These are phyloP conservation scores for Entrophospora sp. DNA, from an alignment of 192 early-diverging fungal genomes.

Conservation along the genomic window DNA sequence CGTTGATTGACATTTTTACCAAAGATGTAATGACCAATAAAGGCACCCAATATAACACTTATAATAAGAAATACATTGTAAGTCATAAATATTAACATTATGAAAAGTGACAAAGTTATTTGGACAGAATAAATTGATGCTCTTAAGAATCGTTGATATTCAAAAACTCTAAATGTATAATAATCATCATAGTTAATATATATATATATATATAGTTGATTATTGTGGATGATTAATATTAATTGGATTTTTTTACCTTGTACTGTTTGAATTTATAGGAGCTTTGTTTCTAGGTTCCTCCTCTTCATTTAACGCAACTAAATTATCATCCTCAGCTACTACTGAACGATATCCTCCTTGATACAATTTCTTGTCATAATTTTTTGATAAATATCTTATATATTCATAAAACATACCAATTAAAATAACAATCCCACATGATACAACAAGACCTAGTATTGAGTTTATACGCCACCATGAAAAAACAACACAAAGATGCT, in stretches of 20 bases:
- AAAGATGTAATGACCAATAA: slow-evolving; percentile 37
- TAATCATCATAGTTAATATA: background rate
- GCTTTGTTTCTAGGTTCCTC: background rate
- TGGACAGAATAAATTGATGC: slow-evolving; percentile 57
- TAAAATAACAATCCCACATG: slow-evolving; percentile 44
- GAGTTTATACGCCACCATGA: slow-evolving; percentile 65
- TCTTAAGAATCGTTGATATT: slow-evolving; percentile 43
- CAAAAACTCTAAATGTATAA: slow-evolving; percentile 18
- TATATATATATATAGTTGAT: too few relatives aligned
- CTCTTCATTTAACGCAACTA: background rate
- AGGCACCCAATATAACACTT: slow-evolving; percentile 55
- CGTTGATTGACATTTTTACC: too few relatives aligned
- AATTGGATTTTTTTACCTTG: background rate
- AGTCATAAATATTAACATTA: slow-evolving; percentile 82
- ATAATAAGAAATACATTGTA: slow-evolving; percentile 72
- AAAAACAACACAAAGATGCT: slow-evolving; percentile 69
- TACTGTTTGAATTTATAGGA: background rate
- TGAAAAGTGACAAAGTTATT: slow-evolving; percentile 58
- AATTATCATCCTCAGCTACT: background rate
- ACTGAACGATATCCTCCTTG: slow-evolving; percentile 3
- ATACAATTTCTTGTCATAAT: slow-evolving; percentile 26
- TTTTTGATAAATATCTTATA: slow-evolving; percentile 26
- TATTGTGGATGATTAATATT: too few relatives aligned
- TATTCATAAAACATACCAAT: slow-evolving; percentile 45
- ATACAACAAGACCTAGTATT: slow-evolving; percentile 40